Conservation (phyloP, 2,329 filamentous ascomycete species). For the Mariannaea elegans region DNA sequence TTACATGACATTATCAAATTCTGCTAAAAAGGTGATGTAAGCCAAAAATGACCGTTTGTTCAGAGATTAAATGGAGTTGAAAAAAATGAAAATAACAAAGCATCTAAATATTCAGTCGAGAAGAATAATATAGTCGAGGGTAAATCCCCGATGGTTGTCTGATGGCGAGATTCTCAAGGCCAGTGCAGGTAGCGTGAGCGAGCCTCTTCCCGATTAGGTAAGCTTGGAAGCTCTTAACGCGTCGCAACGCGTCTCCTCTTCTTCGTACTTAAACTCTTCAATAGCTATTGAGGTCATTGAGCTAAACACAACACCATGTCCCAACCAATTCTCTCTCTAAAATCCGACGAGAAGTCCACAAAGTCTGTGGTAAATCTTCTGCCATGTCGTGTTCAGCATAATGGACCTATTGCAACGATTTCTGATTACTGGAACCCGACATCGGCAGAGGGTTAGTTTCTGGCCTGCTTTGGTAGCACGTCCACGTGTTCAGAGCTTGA, state of each 20-base stretch:
- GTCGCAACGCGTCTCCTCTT: constrained; percentile 33
- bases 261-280: neutral
- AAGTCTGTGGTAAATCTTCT: constrained; percentile 74
- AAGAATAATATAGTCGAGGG: no score
- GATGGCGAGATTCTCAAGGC: no score
- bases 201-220: constrained; percentile 17
- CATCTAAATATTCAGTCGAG: no score
- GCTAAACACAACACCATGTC: constrained; percentile 45
- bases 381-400: constrained; percentile 82
- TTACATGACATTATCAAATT: no score
- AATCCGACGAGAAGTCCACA: constrained; percentile 29
- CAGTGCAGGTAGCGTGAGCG: no score
- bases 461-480: neutral
- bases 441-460: constrained; percentile 52
- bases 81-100: no score
- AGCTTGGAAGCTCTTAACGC: constrained; percentile 27
- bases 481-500: neutral
- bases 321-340: constrained; percentile 54
- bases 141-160: no score
- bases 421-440: constrained; percentile 76
- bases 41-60: no score
- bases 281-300: neutral
- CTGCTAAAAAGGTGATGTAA: no score
- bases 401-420: constrained; percentile 72
- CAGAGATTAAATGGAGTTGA: no score